A percentile compares a stretch with the other conserved stretches of the same genome.
Conservation (phyloP, 2,329 filamentous ascomycete genomes). For the Aureobasidium sp. region DNA sequence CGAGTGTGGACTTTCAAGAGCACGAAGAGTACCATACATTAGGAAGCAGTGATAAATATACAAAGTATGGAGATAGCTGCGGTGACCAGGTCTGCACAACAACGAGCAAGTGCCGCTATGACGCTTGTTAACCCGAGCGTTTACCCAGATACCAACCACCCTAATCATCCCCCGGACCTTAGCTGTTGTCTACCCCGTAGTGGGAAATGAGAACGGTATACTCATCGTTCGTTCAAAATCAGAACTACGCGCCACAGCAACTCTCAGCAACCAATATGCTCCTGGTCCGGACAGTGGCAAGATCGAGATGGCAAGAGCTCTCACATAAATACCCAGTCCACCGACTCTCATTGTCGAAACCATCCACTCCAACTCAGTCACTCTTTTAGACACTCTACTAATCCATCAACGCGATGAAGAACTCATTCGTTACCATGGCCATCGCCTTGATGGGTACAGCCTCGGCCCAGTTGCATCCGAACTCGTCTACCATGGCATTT, state of each 20-base stretch:
- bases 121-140: background rate
- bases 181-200: background rate
- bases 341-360: background rate
- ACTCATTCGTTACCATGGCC: background rate
- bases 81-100: background rate
- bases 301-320: background rate
- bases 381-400: constrained; percentile 4
- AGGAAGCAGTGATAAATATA: background rate
- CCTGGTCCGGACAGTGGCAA: background rate
- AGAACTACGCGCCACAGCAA: background rate
- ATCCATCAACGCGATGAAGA: background rate
- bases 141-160: background rate
- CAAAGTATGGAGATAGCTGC: too few relatives aligned
- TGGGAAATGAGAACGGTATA: constrained; percentile 9
- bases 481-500: background rate
- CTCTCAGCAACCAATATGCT: background rate
- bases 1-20: too few relatives aligned
- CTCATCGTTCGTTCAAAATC: background rate
- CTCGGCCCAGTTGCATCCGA: background rate
- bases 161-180: background rate
- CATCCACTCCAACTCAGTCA: constrained; percentile 9
- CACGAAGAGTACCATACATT: background rate
- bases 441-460: background rate
- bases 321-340: background rate
- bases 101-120: background rate